These are phyloP conservation scores for Heliamphora exappendiculata DNA, from an alignment of 148 eudicot species.

Conservation along the genomic window DNA sequence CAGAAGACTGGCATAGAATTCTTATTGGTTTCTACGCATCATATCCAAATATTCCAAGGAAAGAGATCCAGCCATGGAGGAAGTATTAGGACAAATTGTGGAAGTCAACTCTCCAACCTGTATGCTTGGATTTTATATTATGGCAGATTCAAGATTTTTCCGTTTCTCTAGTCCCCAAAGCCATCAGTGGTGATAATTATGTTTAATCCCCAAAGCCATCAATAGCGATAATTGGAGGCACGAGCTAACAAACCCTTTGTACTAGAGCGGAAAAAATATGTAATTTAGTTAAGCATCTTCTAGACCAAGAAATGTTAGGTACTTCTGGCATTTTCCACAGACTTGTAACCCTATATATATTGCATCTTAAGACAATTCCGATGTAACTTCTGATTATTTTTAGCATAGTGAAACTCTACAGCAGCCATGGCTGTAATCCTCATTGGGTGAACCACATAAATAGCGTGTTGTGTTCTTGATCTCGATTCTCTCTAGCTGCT, in stretches of 20 bases:
- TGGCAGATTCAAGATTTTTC: not conserved
- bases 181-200: no score
- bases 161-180: not conserved
- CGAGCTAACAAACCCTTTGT: not conserved
- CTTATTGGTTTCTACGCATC: not conserved
- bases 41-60: not conserved
- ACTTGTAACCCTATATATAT: no score
- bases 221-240: not conserved
- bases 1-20: not conserved
- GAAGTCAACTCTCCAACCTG: not conserved
- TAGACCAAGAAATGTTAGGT: no score
- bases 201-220: not conserved
- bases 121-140: not conserved
- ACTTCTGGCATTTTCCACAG: no score
- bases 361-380: no score
- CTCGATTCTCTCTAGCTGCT: no score
- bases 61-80: constrained; percentile 4
- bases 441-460: no score
- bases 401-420: no score
- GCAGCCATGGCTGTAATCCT: no score
- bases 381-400: no score
- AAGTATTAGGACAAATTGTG: not conserved
- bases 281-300: not conserved
- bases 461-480: no score
- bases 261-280: not conserved